phyloP scores from a whole-genome alignment of 768 basidiomycete species.

The Guyanaporus albipodus region DNA sequence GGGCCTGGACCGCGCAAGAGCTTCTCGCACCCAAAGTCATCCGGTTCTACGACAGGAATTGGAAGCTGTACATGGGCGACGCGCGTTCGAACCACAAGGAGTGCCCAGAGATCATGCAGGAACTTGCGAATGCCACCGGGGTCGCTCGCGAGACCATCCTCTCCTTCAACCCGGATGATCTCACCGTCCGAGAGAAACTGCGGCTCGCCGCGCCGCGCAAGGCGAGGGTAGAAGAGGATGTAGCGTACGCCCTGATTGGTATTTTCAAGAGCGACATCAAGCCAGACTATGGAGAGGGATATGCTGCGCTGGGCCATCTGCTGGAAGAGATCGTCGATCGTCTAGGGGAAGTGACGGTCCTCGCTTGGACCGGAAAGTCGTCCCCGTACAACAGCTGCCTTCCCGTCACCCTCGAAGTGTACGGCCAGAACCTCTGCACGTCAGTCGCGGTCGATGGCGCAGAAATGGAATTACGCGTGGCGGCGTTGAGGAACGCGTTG shows the following conservation, averaged over 20 bases:
- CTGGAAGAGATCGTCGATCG: background rate
- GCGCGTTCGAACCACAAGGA: background rate
- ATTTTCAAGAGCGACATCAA: background rate
- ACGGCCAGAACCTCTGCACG: background rate
- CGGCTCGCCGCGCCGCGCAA: background rate
- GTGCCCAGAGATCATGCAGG: background rate
- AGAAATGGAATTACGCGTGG: background rate
- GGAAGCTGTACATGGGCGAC: background rate
- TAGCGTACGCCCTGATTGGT: background rate
- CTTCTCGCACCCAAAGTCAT: background rate
- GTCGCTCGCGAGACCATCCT: background rate
- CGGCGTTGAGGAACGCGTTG: background rate
- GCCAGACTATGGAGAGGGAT: background rate
- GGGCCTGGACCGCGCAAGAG: background rate
- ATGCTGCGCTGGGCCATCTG: background rate
- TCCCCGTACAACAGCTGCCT: background rate
- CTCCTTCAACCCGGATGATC: background rate
- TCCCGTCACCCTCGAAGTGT: background rate
- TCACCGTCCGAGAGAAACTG: background rate
- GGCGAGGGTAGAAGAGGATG: background rate
- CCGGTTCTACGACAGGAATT: background rate
- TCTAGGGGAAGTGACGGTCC: background rate
- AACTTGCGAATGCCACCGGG: background rate
- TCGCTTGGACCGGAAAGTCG: background rate
- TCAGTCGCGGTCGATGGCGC: background rate